Evolutionary conservation across 2,329 filamentous ascomycete genomes (phyloP).

Genomic region (Bipolaris oryzae): DNA sequence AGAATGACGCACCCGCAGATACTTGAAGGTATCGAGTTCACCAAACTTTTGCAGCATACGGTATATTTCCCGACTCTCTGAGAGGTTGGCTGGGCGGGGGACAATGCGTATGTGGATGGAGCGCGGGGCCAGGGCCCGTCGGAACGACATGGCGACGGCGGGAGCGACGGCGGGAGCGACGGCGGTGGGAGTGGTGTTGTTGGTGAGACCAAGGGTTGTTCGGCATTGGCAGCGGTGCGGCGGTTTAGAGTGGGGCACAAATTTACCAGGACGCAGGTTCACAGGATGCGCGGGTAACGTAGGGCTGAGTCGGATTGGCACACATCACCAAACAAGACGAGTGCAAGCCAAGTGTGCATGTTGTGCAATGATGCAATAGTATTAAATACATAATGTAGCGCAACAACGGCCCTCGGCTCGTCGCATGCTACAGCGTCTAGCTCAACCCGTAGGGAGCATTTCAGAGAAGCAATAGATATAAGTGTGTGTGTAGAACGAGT

Average conservation of each 20-base stretch:
- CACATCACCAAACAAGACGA: conserved; percentile 1
- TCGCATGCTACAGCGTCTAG: conserved; percentile 31
- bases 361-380: conserved; percentile 9
- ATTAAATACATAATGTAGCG: conserved; percentile 18
- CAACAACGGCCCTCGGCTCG: conserved; percentile 18
- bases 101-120: conserved; percentile 56
- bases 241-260: conserved; percentile 25
- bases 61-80: conserved; percentile 58
- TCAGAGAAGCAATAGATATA: not conserved
- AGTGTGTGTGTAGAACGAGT: not conserved
- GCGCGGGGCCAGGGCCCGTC: conserved; percentile 45
- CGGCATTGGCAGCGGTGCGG: conserved; percentile 15
- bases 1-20: conserved; percentile 44
- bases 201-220: conserved; percentile 3
- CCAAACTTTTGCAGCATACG: conserved; percentile 57
- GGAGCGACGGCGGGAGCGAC: conserved; percentile 1
- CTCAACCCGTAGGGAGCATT: conserved; percentile 46
- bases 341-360: not conserved
- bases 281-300: conserved; percentile 25
- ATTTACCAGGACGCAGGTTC: conserved; percentile 28
- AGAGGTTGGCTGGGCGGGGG: conserved; percentile 55
- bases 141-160: conserved; percentile 44
- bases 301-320: conserved; percentile 19
- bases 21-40: conserved; percentile 56
- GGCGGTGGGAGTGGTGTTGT: not conserved